phyloP scores from a whole-genome alignment of 2,329 filamentous ascomycete genomes.

The Alternaria atra region DNA sequence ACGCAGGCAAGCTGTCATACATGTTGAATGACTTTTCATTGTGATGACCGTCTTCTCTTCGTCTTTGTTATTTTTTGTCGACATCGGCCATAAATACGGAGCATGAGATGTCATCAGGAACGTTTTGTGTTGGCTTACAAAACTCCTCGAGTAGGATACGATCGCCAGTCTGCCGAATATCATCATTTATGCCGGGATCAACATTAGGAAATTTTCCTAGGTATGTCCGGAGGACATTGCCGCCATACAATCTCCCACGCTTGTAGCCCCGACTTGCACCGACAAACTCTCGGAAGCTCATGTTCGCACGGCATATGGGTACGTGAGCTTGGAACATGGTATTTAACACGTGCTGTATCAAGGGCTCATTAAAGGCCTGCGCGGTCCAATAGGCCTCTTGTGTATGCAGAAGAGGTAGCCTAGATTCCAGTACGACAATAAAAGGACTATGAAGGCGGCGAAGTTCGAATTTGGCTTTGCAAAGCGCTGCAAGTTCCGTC shows the following conservation, averaged over 20 bases:
- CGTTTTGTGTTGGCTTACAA: neutral
- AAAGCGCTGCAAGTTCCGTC: neutral
- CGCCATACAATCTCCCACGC: neutral
- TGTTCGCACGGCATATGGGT: neutral
- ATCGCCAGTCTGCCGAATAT: neutral
- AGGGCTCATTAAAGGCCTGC: neutral
- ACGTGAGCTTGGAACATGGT: neutral
- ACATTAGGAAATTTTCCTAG: neutral
- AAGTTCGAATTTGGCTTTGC: neutral
- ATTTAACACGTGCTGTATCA: neutral
- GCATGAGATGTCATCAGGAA: slow-evolving; percentile 1
- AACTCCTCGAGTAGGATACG: neutral
- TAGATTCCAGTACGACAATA: neutral
- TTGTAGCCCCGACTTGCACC: neutral
- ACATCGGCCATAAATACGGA: neutral
- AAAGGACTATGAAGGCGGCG: neutral
- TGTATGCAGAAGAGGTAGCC: neutral
- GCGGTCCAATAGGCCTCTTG: neutral
- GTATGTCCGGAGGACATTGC: neutral
- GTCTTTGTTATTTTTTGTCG: neutral
- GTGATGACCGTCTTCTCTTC: neutral
- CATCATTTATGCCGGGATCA: neutral
- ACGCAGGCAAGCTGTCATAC: neutral
- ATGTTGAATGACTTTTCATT: too few species aligned
- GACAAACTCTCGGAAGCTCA: neutral